Evolutionary conservation across 2,329 filamentous ascomycete genomes (phyloP), one percentile per base, ranked within the genome.

Genomic region (Nothophoma quercina): DNA sequence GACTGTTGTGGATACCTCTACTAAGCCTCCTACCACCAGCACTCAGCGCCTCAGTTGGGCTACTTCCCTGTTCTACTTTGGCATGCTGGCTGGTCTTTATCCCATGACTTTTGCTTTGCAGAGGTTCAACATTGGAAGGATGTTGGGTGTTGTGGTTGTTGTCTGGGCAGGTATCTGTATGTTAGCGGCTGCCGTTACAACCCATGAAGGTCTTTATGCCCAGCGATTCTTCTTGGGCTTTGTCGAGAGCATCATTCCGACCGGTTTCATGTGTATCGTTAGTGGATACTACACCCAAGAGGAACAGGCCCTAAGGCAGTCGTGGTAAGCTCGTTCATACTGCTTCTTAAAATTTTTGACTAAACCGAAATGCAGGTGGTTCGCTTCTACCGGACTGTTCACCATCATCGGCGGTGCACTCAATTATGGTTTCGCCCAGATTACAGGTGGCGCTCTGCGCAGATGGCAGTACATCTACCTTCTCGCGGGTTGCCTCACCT

Each of bases 41-140:
- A 91, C 89, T 0, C 81, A 83, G 0, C 82, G 89, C 9, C 81
- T 92, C 22, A 87, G 83, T 60, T 92, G 88, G 89, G 89, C 89
- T 2, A 91, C 88, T 0, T 91, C 87, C 0, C 79, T 91, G 64
- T 91, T 92, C 77, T 92, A 91, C 76, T 91, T 92, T 60, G 89
- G 89, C 29, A 89, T 90, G 87, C 79, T 93, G 2, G 85, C 83
- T 0, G 89, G 89, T 0, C 76, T 89, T 3, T 91, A 90, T 56
- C 89, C 88, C 1, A 85, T 91, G 83, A 87, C 87, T 0, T 90
- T 88, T 54, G 77, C 83, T 0, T 77, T 90, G 1, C 89, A 92
- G 70, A 83, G 84, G 16, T 89, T 90, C 75, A 78, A 85, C 53
- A 79, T 85, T 1, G 83, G 85, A n/a, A 79, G 81, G 38, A 83